Conservation (phyloP, 1,139 yeast genomes). For the Citeromyces siamensis region DNA sequence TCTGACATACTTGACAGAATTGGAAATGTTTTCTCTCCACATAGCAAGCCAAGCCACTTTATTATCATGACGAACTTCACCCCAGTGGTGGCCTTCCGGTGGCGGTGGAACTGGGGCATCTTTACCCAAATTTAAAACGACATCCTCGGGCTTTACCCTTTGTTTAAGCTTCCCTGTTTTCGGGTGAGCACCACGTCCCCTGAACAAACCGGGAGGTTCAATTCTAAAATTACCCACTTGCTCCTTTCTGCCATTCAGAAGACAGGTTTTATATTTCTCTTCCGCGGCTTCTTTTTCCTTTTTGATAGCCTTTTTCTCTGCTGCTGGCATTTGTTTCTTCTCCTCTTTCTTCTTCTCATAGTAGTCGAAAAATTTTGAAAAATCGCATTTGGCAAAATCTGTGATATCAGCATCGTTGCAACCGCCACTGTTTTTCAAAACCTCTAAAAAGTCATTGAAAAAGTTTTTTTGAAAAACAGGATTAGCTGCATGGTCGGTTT, state of each 20-base stretch:
- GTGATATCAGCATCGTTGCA: conserved; percentile 38
- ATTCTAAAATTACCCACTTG: conserved; percentile 89
- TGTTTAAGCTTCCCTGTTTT: conserved; percentile 82
- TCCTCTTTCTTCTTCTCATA: conserved; percentile 63
- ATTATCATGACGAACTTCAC: conserved; percentile 76
- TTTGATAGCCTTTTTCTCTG: conserved; percentile 64
- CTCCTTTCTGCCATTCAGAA: conserved; percentile 78
- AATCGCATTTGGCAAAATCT: conserved; percentile 65
- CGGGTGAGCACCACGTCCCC: conserved; percentile 97
- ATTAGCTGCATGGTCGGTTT: conserved; percentile 80
- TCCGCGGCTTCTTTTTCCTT: conserved; percentile 64
- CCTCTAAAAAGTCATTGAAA: conserved; percentile 63
- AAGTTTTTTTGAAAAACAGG: conserved; percentile 82
- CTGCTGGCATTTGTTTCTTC: conserved; percentile 52
- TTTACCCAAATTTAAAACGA: conserved; percentile 70
- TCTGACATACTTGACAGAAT: conserved; percentile 75
- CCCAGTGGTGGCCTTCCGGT: conserved; percentile 88
- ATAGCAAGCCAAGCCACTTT: conserved; percentile 94
- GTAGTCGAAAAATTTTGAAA: conserved; percentile 58
- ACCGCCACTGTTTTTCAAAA: conserved; percentile 60
- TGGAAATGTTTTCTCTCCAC: conserved; percentile 93
- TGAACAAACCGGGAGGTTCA: conserved; percentile 92
- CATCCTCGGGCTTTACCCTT: conserved; percentile 82
- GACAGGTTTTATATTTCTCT: conserved; percentile 72
- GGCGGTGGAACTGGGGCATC: conserved; percentile 68